phyloP scores from a whole-genome alignment of 306 rosid genomes.

The Cucurbita moschata region DNA sequence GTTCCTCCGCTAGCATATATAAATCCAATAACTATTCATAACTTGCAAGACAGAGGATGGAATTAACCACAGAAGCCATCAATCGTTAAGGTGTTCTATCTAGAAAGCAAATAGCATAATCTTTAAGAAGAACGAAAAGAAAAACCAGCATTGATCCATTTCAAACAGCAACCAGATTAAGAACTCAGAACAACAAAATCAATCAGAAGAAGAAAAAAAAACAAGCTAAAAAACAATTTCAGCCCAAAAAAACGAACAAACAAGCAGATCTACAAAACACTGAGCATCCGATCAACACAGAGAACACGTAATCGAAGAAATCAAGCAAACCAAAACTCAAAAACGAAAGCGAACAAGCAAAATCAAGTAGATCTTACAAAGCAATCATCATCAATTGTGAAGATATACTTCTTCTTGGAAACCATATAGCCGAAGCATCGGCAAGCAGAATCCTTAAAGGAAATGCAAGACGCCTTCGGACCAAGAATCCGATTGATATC shows the following conservation, averaged over 20 bases:
- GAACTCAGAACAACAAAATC: background rate
- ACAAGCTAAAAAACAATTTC: background rate
- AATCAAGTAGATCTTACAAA: slow-evolving; percentile 17
- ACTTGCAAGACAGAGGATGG: background rate
- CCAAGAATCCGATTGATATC: slow-evolving; percentile 29
- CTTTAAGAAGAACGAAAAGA: background rate
- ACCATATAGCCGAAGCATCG: slow-evolving; percentile 40
- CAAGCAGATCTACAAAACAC: background rate
- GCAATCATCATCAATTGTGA: slow-evolving; percentile 36
- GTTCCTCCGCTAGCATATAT: background rate
- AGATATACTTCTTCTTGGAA: slow-evolving; percentile 39
- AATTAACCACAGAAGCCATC: background rate
- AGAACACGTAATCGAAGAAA: background rate
- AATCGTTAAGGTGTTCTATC: background rate
- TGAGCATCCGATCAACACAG: background rate
- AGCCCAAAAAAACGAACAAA: background rate
- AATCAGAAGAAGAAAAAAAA: background rate
- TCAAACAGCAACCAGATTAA: background rate
- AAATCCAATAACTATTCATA: background rate
- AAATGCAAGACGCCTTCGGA: slow-evolving; percentile 34
- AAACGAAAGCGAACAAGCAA: background rate
- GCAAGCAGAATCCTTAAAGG: slow-evolving; percentile 40
- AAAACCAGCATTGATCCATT: background rate
- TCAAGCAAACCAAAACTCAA: background rate
- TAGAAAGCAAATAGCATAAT: background rate